Conservation (phyloP, 306 rosid species). For the Dryas octopetala region DNA sequence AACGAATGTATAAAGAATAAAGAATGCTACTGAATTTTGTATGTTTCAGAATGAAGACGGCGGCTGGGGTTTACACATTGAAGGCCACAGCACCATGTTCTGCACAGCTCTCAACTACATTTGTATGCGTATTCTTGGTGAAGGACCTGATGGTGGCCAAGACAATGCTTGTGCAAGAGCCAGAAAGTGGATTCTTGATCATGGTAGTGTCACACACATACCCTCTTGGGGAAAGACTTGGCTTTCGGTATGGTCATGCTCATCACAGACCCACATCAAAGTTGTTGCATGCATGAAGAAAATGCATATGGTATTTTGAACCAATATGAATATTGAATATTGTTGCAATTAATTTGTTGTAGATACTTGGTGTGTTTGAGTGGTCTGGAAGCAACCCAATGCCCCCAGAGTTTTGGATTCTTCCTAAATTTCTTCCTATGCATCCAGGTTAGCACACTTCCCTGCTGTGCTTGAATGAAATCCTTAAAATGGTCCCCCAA, state of each 20-base stretch:
- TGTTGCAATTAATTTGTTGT: no score
- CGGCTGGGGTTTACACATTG: slow-evolving; percentile 80
- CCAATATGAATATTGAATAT: no score
- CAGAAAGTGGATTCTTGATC: slow-evolving; percentile 70
- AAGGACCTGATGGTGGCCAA: slow-evolving; percentile 51
- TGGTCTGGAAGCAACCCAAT: no score
- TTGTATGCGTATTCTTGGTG: slow-evolving; percentile 69
- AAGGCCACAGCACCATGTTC: slow-evolving; percentile 81
- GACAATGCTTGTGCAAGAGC: slow-evolving; percentile 65
- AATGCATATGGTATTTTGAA: no score
- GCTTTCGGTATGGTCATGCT: slow-evolving; percentile 88
- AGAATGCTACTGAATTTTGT: background rate
- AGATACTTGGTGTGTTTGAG: no score
- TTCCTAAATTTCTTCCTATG: no score
- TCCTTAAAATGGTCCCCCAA: no score
- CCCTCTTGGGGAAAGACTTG: slow-evolving; percentile 84
- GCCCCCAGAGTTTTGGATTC: no score
- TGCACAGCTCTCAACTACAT: slow-evolving; percentile 60
- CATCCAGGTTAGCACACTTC: no score
- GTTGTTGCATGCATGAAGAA: no score
- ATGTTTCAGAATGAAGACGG: slow-evolving; percentile 70
- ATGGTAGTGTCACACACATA: slow-evolving; percentile 57
- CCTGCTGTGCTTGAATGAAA: no score
- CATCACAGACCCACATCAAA: no score
- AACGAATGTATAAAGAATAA: background rate